phyloP scores from a whole-genome alignment of 306 rosid genomes.

The Pyrus pyrifolia region DNA sequence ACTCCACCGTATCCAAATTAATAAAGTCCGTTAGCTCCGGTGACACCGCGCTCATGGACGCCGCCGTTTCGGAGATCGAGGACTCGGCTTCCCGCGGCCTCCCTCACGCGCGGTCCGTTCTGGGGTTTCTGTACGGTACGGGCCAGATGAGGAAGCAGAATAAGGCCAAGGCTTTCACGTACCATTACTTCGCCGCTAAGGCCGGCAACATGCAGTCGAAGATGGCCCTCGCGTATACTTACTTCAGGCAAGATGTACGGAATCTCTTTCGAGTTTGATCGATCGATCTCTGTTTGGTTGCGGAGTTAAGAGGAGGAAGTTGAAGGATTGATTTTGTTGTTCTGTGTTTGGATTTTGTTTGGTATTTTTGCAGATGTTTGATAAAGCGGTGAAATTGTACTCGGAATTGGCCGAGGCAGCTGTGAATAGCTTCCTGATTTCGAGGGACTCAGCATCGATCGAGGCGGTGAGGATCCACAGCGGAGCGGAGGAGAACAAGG shows the following conservation, averaged over 20 bases:
- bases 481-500: slow-evolving; percentile 95
- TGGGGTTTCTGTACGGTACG: slow-evolving; percentile 67
- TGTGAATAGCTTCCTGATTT: slow-evolving; percentile 74
- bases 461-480: slow-evolving; percentile 86
- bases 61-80: slow-evolving; percentile 57
- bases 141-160: slow-evolving; percentile 67
- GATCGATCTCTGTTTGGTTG: slow-evolving; percentile 10
- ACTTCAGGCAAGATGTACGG: slow-evolving; percentile 83
- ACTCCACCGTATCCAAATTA: slow-evolving; percentile 47
- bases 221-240: slow-evolving; percentile 88
- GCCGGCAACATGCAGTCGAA: slow-evolving; percentile 87
- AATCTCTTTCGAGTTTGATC: not conserved
- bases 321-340: not conserved
- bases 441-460: slow-evolving; percentile 78
- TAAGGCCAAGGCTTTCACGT: slow-evolving; percentile 60
- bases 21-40: slow-evolving; percentile 49
- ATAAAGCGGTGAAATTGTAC: slow-evolving; percentile 72
- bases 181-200: slow-evolving; percentile 70
- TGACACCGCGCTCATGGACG: slow-evolving; percentile 44
- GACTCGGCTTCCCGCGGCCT: slow-evolving; percentile 36
- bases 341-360: not conserved
- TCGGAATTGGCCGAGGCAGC: slow-evolving; percentile 88
- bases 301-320: not conserved
- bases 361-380: slow-evolving; percentile 55
- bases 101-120: slow-evolving; percentile 63